Base-by-base conservation (phyloP, 768 basidiomycete species). In the Coprinopsis cinerea region DNA sequence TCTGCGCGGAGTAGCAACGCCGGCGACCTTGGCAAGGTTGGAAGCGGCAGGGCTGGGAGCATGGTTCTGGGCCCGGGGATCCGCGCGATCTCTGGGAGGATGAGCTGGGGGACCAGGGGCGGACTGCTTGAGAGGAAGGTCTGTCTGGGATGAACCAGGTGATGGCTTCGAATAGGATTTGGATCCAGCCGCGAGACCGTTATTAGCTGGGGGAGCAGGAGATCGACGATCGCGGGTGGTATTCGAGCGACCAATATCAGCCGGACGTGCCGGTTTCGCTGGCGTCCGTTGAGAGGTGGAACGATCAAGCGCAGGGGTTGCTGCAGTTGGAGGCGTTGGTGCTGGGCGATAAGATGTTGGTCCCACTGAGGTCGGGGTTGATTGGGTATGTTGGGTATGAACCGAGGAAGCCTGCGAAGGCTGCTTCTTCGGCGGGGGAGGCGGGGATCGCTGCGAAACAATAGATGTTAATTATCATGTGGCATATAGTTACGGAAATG, bases 261-360 rank as follows among this genome's bases (percentile, higher is more conserved):
- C 17, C 50, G 71, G 59, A 58, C 77, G 78, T 52, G 67, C 54
- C 3, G 74, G 61, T 48, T 81, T 81, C 17, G 75, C 53, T 0
- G 88, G 85, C 11, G 83, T 75, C 26, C 92, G 85, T 58, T 91
- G 88, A 2, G 92, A 93, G 30, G 85, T 84, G 22, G 91, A 91
- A 46, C 92, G 85, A 71, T 95, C 92, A 47, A 95, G 80, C 3
- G 85, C 57, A 22, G 86, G 83, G 0, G 81, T 75, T 23, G 76
- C 76, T 1, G 81, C 64, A 3, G 77, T 69, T 0, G 87, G 83
- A 2, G 88, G 84, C 1, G 89, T 77, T 0, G 89, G 90, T 0
- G 85, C 82, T 20, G 91, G 85, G 4, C 88, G 83, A 60, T 87
- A 88, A 13, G 83, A 62, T 10, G 76, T 68, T 3, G 89, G 81